phyloP scores from a whole-genome alignment of 148 eudicot species.

The Camellia granthamiana region DNA sequence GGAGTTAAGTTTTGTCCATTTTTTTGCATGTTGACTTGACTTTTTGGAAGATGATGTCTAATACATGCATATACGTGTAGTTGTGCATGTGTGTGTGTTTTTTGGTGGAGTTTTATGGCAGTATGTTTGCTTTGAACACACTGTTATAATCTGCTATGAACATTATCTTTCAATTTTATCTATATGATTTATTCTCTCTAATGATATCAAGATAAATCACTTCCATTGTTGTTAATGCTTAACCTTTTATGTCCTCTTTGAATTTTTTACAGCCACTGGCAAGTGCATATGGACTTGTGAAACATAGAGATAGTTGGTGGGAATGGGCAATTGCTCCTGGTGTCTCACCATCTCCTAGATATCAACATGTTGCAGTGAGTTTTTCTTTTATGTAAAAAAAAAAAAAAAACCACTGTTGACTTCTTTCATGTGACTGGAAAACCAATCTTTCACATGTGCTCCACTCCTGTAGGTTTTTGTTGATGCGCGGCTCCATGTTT shows the following conservation, averaged over 20 bases:
- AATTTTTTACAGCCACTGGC: constrained; percentile 67
- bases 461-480: constrained; percentile 73
- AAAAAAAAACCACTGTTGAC: background rate
- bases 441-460: constrained; percentile 2
- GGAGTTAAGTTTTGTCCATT: background rate
- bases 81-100: background rate
- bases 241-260: constrained; percentile 6
- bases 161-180: background rate
- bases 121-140: background rate
- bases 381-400: no score
- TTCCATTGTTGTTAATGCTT: background rate
- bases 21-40: background rate
- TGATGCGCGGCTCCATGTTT: constrained; percentile 94
- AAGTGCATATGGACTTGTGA: constrained; percentile 97
- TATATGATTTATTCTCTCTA: background rate
- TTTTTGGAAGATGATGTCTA: background rate
- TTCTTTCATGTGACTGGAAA: background rate
- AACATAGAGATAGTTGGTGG: constrained; percentile 99
- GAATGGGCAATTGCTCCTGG: constrained; percentile 99
- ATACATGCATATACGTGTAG: background rate
- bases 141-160: background rate
- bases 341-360: constrained; percentile 95
- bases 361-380: constrained; percentile 99
- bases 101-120: background rate
- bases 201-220: background rate